Evolutionary conservation across 495 filamentous ascomycete species (phyloP).

Genomic region (Cercophora scortea): DNA sequence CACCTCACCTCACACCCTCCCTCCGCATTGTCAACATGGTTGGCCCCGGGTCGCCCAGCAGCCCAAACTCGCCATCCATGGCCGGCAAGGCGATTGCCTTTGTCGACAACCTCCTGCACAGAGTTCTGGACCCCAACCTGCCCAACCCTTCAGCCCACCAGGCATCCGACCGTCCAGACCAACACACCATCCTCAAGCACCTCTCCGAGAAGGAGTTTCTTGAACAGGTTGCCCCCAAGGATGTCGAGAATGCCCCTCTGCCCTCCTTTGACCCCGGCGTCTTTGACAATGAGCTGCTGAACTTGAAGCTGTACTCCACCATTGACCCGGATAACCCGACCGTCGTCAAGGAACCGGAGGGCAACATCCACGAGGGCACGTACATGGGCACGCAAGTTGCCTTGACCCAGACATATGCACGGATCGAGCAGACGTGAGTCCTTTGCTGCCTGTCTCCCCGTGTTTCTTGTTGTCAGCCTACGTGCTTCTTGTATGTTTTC

Average conservation of each 20-base stretch:
- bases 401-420: conserved; percentile 30
- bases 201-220: conserved; percentile 16
- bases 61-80: not conserved
- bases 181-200: conserved; percentile 21
- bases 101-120: conserved; percentile 7
- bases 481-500: not conserved
- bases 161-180: conserved; percentile 7
- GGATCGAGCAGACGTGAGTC: conserved; percentile 31
- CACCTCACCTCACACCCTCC: too few relatives aligned
- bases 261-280: conserved; percentile 25
- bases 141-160: conserved; percentile 10
- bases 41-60: too few relatives aligned
- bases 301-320: conserved; percentile 18
- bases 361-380: conserved; percentile 19
- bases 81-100: conserved; percentile 4
- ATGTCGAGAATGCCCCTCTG: conserved; percentile 14
- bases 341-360: conserved; percentile 12
- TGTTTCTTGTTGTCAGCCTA: not conserved
- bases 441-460: too few relatives aligned
- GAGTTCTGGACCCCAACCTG: conserved; percentile 9
- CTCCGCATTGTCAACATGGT: too few relatives aligned
- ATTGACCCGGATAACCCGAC: conserved; percentile 16
- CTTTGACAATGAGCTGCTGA: conserved; percentile 24
- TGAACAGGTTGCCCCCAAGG: conserved; percentile 14
- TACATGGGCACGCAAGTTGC: conserved; percentile 34